Conservation (phyloP, 805 yeast species). For the Clavispora vitiphila region DNA sequence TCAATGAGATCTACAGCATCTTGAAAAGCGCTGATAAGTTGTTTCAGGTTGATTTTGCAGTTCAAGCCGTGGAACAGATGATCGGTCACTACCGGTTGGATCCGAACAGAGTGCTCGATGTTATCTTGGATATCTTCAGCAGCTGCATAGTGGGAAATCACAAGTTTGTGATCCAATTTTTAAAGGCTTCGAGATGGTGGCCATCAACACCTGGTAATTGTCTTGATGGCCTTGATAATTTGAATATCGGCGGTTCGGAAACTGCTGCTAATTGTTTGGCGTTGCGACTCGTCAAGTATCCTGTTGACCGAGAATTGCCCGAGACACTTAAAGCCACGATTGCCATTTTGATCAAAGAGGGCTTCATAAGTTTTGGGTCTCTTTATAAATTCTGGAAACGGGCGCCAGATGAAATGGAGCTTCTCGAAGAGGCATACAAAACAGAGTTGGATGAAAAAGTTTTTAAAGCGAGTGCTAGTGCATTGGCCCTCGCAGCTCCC, state of each 20-base stretch:
- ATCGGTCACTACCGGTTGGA: constrained; percentile 78
- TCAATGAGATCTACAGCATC: constrained; percentile 44
- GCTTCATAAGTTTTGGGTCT: constrained; percentile 59
- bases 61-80: constrained; percentile 47
- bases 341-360: constrained; percentile 59
- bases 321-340: constrained; percentile 42
- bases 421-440: constrained; percentile 41
- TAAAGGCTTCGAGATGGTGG: constrained; percentile 66
- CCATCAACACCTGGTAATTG: constrained; percentile 38
- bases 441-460: constrained; percentile 50
- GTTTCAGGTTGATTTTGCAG: constrained; percentile 39
- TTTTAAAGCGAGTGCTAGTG: constrained; percentile 62
- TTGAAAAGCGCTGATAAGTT: constrained; percentile 36
- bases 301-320: constrained; percentile 30
- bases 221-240: constrained; percentile 21
- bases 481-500: constrained; percentile 86
- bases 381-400: constrained; percentile 58
- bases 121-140: constrained; percentile 51
- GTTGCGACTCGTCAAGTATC: constrained; percentile 31
- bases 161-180: constrained; percentile 43
- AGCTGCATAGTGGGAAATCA: constrained; percentile 41
- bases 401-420: constrained; percentile 39
- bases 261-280: constrained; percentile 53
- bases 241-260: constrained; percentile 50
- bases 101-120: constrained; percentile 61